Evolutionary conservation across 352 stramenopile genomes (phyloP).

Genomic region (Thalassiosira oceanica): DNA sequence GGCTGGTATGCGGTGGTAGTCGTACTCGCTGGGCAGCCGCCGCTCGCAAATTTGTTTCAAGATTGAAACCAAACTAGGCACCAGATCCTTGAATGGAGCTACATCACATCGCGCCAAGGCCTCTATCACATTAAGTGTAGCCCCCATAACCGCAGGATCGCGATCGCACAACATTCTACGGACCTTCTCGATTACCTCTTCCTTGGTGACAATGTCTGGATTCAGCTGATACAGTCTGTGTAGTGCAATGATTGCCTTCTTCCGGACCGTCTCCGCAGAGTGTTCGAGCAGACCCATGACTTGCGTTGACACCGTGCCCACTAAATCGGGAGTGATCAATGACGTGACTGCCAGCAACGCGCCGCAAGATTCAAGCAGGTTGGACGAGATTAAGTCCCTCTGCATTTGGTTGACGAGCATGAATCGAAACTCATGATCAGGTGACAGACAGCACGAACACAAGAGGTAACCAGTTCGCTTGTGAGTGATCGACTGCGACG

Average conservation of each 20-base stretch:
- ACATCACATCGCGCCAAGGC: conserved; percentile 74
- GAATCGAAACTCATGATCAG: conserved; percentile 99
- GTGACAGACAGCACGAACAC: conserved; percentile 91
- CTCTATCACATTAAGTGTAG: conserved; percentile 82
- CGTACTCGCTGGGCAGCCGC: conserved; percentile 95
- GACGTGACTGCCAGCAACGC: conserved; percentile 93
- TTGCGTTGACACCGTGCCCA: conserved; percentile 88
- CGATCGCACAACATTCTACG: conserved; percentile 96
- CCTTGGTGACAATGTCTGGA: conserved; percentile 88
- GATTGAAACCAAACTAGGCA: conserved; percentile 98
- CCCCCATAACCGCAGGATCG: conserved; percentile 98
- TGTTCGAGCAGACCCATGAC: conserved; percentile 95
- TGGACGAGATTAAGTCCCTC: conserved; percentile 83
- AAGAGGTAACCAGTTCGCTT: conserved; percentile 98
- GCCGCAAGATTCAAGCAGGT: conserved; percentile 90
- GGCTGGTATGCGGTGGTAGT: conserved; percentile 99
- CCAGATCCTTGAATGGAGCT: conserved; percentile 96
- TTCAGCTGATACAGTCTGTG: conserved; percentile 99
- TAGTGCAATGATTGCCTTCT: conserved; percentile 98
- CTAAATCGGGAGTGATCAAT: conserved; percentile 98
- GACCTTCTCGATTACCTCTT: conserved; percentile 89
- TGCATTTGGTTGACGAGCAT: conserved; percentile 99
- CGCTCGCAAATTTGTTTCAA: conserved; percentile 99
- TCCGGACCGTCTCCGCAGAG: conserved; percentile 95
- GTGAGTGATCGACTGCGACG: conserved; percentile 95